These are phyloP conservation scores for Didymella sp. DNA, from an alignment of 2,329 filamentous ascomycete genomes.

Conservation along the genomic window DNA sequence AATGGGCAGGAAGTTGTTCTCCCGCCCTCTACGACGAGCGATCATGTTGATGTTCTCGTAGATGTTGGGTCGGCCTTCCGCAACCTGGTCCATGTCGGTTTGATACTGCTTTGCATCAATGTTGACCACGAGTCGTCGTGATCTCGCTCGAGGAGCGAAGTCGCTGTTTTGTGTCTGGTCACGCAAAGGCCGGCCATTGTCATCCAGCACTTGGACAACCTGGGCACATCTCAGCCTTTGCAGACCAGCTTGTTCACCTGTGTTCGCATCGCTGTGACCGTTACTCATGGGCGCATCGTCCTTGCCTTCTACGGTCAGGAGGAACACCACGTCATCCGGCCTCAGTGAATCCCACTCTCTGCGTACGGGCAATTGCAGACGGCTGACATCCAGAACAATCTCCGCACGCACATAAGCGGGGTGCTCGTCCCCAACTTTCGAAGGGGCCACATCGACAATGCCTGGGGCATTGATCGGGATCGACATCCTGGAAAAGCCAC, in stretches of 20 bases:
- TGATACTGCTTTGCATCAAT: constrained; percentile 82
- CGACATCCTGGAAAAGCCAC: constrained; percentile 90
- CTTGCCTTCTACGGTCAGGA: constrained; percentile 75
- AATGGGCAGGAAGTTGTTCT: constrained; percentile 97
- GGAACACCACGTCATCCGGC: constrained; percentile 87
- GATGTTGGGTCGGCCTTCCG: constrained; percentile 74
- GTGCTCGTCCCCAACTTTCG: constrained; percentile 80
- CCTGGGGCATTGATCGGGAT: constrained; percentile 84
- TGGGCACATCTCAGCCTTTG: constrained; percentile 80
- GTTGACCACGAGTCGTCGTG: constrained; percentile 77
- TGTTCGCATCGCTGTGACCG: constrained; percentile 56
- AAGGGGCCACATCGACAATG: constrained; percentile 83
- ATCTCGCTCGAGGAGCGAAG: constrained; percentile 63
- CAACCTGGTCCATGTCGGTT: constrained; percentile 71
- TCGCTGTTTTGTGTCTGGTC: constrained; percentile 70
- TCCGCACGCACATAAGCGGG: constrained; percentile 89
- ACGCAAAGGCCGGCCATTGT: constrained; percentile 76
- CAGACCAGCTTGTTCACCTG: constrained; percentile 70
- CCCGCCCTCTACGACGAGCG: constrained; percentile 79
- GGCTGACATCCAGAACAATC: constrained; percentile 81
- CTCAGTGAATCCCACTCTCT: constrained; percentile 90
- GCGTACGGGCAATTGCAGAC: constrained; percentile 75
- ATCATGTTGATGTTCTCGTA: constrained; percentile 88
- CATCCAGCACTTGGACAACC: constrained; percentile 84
- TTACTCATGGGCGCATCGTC: constrained; percentile 62